Conservation (phyloP, 495 filamentous ascomycete genomes). For the Tuber aestivum region DNA sequence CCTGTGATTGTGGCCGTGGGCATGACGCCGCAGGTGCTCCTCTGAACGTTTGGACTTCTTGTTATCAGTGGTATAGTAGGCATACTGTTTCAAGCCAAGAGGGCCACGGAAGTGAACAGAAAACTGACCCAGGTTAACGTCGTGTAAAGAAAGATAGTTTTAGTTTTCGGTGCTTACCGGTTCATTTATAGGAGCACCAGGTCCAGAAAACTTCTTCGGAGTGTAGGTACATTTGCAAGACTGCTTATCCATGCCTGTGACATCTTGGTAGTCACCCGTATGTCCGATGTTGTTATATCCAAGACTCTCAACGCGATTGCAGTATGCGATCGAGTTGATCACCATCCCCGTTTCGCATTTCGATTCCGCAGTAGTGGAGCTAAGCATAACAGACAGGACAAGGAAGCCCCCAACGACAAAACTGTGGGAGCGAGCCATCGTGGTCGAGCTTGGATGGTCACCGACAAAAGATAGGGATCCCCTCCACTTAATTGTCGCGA, state of each 20-base stretch:
- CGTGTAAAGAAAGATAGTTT: background rate
- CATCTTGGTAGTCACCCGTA: constrained; percentile 55
- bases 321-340: constrained; percentile 52
- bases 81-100: constrained; percentile 56
- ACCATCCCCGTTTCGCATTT: background rate
- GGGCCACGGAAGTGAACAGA: constrained; percentile 67
- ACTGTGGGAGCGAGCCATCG: constrained; percentile 25
- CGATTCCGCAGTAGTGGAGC: constrained; percentile 18
- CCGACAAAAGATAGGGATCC: background rate
- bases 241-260: constrained; percentile 53
- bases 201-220: constrained; percentile 48
- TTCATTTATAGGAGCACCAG: constrained; percentile 58
- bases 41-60: constrained; percentile 42
- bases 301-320: constrained; percentile 55
- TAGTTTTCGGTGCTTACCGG: constrained; percentile 50
- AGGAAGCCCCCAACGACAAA: constrained; percentile 24
- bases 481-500: constrained; percentile 2
- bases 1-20: constrained; percentile 44
- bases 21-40: constrained; percentile 43
- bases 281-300: constrained; percentile 55
- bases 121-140: constrained; percentile 47
- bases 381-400: constrained; percentile 22
- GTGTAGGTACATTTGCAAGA: constrained; percentile 52
- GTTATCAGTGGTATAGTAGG: constrained; percentile 53
- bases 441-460: background rate